A percentile compares a stretch with the other conserved stretches of the same genome.
Conservation (phyloP, 2,329 filamentous ascomycete species). For the Exophiala bonariae region DNA sequence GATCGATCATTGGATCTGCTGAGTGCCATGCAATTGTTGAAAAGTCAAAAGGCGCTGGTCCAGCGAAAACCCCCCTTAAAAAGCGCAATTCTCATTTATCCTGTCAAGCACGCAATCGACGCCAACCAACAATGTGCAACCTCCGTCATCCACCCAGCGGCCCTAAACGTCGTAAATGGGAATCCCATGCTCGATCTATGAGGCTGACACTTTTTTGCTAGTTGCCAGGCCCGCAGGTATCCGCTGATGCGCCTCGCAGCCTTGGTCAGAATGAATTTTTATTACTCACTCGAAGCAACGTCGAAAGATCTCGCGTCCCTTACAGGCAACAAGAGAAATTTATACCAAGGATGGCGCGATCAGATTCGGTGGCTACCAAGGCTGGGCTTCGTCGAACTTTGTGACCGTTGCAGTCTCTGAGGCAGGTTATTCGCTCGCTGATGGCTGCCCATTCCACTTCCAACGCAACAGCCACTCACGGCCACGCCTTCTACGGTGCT, state of each 20-base stretch:
- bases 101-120: conserved; percentile 7
- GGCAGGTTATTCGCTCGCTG: no score
- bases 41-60: no score
- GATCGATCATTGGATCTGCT: no score
- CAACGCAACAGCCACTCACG: not conserved
- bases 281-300: conserved; percentile 17
- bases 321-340: conserved; percentile 8
- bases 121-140: not conserved
- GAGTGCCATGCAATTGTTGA: no score
- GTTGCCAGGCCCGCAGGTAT: not conserved
- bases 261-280: conserved; percentile 3
- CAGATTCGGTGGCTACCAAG: no score
- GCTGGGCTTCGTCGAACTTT: no score
- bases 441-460: no score
- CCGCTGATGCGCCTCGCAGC: not conserved
- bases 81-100: conserved; percentile 1
- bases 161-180: not conserved
- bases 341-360: conserved; percentile 19
- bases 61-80: not conserved
- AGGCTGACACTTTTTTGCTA: not conserved
- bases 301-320: not conserved
- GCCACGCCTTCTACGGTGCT: no score
- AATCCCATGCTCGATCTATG: not conserved
- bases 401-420: no score
- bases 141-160: not conserved